phyloP scores from a whole-genome alignment of 495 filamentous ascomycete genomes.

The Opeltia flavorubescens region DNA sequence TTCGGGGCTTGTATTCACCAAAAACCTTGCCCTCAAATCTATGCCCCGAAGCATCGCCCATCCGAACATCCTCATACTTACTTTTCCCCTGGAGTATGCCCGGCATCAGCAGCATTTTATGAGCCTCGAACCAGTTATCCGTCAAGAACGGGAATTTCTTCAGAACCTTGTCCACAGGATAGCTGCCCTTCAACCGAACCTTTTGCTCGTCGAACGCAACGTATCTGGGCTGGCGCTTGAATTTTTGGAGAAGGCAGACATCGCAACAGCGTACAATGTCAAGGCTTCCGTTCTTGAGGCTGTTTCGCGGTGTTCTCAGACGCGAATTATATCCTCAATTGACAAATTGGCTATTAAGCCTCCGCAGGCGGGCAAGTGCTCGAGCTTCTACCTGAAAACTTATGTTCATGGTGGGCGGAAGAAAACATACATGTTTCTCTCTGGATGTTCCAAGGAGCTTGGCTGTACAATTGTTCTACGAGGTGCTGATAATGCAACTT shows the following conservation, averaged over 20 bases:
- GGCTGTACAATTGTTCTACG: conserved; percentile 94
- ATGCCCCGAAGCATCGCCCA: conserved; percentile 79
- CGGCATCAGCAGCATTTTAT: conserved; percentile 94
- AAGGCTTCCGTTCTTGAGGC: conserved; percentile 92
- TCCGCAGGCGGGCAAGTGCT: conserved; percentile 63
- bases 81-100: conserved; percentile 92
- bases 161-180: conserved; percentile 90
- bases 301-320: conserved; percentile 79
- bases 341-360: conserved; percentile 80
- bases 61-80: conserved; percentile 82
- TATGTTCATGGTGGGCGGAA: conserved; percentile 69
- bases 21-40: conserved; percentile 88
- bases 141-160: conserved; percentile 90
- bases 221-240: conserved; percentile 83
- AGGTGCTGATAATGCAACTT: conserved; percentile 53
- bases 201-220: conserved; percentile 79
- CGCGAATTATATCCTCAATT: conserved; percentile 83
- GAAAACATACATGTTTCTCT: conserved; percentile 92
- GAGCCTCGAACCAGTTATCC: conserved; percentile 93
- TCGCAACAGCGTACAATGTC: conserved; percentile 89
- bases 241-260: conserved; percentile 72
- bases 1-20: conserved; percentile 90
- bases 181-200: conserved; percentile 61
- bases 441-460: conserved; percentile 80
- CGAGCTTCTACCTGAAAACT: conserved; percentile 87